Evolutionary conservation across 768 basidiomycete species (phyloP).

Genomic region (Candolleomyces aberdarensis): DNA sequence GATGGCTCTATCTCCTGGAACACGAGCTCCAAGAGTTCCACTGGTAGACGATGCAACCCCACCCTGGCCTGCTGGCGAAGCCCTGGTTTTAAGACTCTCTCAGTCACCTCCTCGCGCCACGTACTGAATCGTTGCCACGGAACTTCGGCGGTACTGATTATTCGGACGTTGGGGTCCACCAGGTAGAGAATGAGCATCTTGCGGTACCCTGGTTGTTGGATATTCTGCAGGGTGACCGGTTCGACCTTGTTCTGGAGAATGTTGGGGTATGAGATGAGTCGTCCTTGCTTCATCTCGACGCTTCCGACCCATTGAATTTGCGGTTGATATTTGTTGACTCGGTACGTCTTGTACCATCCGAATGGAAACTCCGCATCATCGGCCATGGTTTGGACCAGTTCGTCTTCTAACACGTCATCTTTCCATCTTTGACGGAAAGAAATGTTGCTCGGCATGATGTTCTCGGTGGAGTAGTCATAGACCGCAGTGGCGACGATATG

Average conservation of each 20-base stretch:
- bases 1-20: neutral
- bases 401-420: neutral
- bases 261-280: neutral
- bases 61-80: neutral
- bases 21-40: neutral
- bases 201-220: neutral
- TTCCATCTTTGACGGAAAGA: conserved; percentile 2
- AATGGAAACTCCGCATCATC: neutral
- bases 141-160: neutral
- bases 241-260: neutral
- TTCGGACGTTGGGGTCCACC: neutral
- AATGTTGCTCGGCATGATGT: conserved; percentile 10
- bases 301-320: neutral
- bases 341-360: neutral
- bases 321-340: neutral
- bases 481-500: conserved; percentile 17
- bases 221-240: neutral
- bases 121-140: neutral
- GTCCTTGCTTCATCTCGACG: neutral
- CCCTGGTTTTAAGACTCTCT: neutral
- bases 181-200: neutral
- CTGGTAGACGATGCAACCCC: neutral
- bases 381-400: neutral
- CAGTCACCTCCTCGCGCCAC: neutral
- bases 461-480: conserved; percentile 18